Conservation (phyloP, 805 yeast species). For the Kodamaea sagamina region DNA sequence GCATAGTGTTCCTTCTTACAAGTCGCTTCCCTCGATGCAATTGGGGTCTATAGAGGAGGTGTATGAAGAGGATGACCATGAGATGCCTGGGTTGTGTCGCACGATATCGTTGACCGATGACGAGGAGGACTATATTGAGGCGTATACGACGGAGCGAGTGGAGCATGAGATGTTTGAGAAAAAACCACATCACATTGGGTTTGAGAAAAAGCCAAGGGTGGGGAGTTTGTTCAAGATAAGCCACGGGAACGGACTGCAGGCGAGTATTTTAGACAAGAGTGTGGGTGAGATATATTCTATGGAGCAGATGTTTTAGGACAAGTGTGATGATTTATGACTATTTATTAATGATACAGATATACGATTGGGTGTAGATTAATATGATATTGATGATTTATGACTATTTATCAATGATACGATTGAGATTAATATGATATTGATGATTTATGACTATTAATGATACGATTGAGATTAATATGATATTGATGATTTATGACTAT, state of each 20-base stretch:
- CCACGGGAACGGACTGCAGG: constrained; percentile 1
- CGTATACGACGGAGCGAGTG: constrained; percentile 9
- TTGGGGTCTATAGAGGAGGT: constrained; percentile 17
- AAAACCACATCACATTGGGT: neutral
- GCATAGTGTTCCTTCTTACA: constrained; percentile 10
- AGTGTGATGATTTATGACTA: constrained; percentile 9
- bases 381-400: too few relatives aligned
- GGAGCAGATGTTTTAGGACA: constrained; percentile 38
- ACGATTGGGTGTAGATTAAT: too few relatives aligned
- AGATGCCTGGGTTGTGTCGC: constrained; percentile 23
- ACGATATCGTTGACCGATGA: constrained; percentile 22
- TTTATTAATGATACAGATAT: constrained; percentile 2
- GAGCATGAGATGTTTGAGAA: too few relatives aligned
- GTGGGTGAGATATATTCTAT: constrained; percentile 30
- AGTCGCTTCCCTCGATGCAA: constrained; percentile 23
- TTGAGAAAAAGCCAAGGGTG: neutral
- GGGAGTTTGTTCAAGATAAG: constrained; percentile 11
- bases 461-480: too few relatives aligned
- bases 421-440: too few relatives aligned
- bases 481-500: too few relatives aligned
- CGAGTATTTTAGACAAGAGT: neutral
- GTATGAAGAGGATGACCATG: constrained; percentile 19
- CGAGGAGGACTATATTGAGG: constrained; percentile 17
- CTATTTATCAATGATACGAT: too few relatives aligned
- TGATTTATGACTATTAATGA: too few relatives aligned